Conservation (phyloP, 352 stramenopile species). For the Globisporangium megalacanthum region DNA sequence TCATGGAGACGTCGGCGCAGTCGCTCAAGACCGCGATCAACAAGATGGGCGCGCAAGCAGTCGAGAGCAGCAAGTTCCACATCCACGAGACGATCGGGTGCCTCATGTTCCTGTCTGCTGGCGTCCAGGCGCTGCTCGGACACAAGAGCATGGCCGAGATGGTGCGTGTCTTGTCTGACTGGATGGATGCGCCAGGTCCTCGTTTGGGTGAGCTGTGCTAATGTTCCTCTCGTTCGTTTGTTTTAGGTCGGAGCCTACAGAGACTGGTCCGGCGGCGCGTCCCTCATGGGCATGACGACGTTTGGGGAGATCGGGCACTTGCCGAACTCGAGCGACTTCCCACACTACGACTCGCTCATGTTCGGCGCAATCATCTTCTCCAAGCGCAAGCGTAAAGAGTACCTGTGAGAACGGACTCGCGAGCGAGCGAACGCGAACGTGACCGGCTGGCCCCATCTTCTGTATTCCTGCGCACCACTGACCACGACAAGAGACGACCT, state of each 20-base stretch:
- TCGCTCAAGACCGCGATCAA: conserved; percentile 83
- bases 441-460: too few species aligned
- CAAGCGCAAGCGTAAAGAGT: conserved; percentile 77
- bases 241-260: conserved; percentile 77
- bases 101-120: conserved; percentile 84
- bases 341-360: conserved; percentile 88
- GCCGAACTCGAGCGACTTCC: conserved; percentile 71
- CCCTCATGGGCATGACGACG: conserved; percentile 84
- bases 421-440: background rate
- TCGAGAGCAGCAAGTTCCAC: conserved; percentile 76
- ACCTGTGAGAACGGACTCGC: conserved; percentile 26
- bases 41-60: conserved; percentile 77
- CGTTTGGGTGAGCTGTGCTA: background rate
- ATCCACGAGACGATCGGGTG: conserved; percentile 79
- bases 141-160: conserved; percentile 88
- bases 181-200: background rate
- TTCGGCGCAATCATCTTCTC: conserved; percentile 86
- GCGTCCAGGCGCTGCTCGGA: conserved; percentile 76
- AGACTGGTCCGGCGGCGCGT: conserved; percentile 74
- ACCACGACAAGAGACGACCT: too few species aligned
- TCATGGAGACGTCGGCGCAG: conserved; percentile 84
- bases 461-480: too few species aligned
- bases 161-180: conserved; percentile 25
- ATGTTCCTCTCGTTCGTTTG: background rate
- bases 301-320: conserved; percentile 85